Base-by-base conservation (phyloP, 2,329 filamentous ascomycete genomes). In the Aspergillus carbonarius region DNA sequence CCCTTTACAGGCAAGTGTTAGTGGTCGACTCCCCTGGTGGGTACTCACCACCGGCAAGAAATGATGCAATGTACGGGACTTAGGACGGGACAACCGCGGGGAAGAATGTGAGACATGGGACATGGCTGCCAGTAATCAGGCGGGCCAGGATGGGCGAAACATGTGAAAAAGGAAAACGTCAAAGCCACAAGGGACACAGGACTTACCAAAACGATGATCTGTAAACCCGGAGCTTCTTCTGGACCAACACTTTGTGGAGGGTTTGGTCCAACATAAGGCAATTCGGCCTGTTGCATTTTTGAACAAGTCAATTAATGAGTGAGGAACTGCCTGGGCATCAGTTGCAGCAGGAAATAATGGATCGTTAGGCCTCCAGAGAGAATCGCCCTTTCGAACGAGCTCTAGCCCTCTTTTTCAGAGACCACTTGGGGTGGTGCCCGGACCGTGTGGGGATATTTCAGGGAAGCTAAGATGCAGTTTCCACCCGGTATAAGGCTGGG, bases 201-300 rank as follows among this genome's bases (percentile, higher is more conserved):
- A 83, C 88, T 80, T 79, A 92, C 89, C 79, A 92, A 75, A 59
- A 92, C 81, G 76, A 91, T 90, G 48, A 92, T 86, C 76, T 92
- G 88, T 76, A 92, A 12, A 13, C 54, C 59, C 18, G 44, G 25
- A 30, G 52, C 39, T 23, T 42, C 39, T 17, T 37, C 23, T 46
- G 39, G n/a, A 2, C 20, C 18, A 17, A 37, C 42, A 4, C 17
- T 9, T 23, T 53, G 27, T 73, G 0, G 46, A 73, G 34, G 63
- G 68, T 13, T n/a, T 76, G 12, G 57, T 23, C 40, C 51, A 20
- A 17, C 51, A 30, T 32, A 40, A 7, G 17, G 25, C 18, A 32
- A 27, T 20, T 42, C 25, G 2, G 30, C 10, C 17, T 34, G 18
- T 42, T 54, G 51, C 37, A 54, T 54, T 4, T 42, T 54, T 17